A percentile compares a stretch with the other conserved stretches of the same genome.
phyloP scores from a whole-genome alignment of 2,329 filamentous ascomycete genomes.

The Ascochyta koolunga region DNA sequence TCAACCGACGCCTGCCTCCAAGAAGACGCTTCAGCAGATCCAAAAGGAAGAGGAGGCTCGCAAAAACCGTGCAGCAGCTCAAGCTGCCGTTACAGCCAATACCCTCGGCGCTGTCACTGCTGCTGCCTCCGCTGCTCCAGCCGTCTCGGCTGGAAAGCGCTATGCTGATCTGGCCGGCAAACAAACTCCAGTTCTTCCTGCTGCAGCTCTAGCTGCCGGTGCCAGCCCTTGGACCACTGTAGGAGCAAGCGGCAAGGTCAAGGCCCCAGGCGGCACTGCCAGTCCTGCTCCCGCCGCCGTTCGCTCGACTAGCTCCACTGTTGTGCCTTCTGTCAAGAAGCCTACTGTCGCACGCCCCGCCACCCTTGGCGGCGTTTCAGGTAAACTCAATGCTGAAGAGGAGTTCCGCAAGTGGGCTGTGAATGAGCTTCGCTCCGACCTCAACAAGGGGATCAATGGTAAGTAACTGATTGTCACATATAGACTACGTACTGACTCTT shows the following conservation, averaged over 20 bases:
- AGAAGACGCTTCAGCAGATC: constrained; percentile 95
- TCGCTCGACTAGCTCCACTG: constrained; percentile 55
- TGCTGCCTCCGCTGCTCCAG: constrained; percentile 52
- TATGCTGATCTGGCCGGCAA: constrained; percentile 96
- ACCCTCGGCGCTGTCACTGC: constrained; percentile 51
- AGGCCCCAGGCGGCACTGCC: constrained; percentile 68
- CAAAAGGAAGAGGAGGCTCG: constrained; percentile 93
- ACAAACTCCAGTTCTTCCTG: constrained; percentile 55
- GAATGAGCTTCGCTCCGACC: constrained; percentile 75
- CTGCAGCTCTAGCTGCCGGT: constrained; percentile 52
- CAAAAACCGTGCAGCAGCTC: constrained; percentile 74
- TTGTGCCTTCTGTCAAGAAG: constrained; percentile 58
- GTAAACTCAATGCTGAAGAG: constrained; percentile 72
- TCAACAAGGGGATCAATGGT: constrained; percentile 72
- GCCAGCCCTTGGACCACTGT: constrained; percentile 87
- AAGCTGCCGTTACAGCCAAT: constrained; percentile 54
- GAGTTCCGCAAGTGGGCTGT: constrained; percentile 95
- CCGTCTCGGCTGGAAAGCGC: constrained; percentile 70
- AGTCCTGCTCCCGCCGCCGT: constrained; percentile 55
- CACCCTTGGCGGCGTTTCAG: constrained; percentile 51
- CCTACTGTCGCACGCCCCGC: constrained; percentile 59
- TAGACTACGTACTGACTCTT: constrained; percentile 20
- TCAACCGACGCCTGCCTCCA: constrained; percentile 55
- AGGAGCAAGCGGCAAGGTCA: constrained; percentile 90
- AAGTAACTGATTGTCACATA: constrained; percentile 35